Evolutionary conservation across 1,284 basidiomycete species (phyloP).

Genomic region (Trametes hirsuta): DNA sequence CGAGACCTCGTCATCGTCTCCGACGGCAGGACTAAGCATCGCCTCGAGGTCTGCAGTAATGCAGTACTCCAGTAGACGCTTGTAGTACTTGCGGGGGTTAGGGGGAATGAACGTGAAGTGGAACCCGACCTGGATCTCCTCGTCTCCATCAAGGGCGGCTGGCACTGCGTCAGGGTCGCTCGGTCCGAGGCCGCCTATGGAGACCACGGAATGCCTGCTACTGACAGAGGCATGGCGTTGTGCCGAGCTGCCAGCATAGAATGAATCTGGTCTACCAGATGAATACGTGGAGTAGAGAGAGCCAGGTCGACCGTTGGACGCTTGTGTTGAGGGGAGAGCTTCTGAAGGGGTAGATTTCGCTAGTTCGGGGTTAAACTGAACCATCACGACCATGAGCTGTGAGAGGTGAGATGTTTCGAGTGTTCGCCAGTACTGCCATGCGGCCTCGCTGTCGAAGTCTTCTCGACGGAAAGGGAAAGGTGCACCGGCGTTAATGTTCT

Average conservation of each 20-base stretch:
- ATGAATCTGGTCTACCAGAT: constrained; percentile 35
- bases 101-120: constrained; percentile 91
- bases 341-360: constrained; percentile 76
- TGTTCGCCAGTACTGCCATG: constrained; percentile 85
- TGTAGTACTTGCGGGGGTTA: constrained; percentile 86
- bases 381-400: constrained; percentile 88
- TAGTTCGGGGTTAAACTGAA: constrained; percentile 85
- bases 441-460: constrained; percentile 83
- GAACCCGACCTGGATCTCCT: constrained; percentile 69
- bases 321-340: constrained; percentile 44
- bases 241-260: constrained; percentile 36
- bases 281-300: constrained; percentile 50
- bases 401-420: constrained; percentile 86
- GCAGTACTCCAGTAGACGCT: constrained; percentile 82
- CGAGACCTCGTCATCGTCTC: constrained; percentile 96
- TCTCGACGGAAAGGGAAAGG: constrained; percentile 85
- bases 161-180: constrained; percentile 44
- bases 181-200: constrained; percentile 30
- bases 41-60: constrained; percentile 87
- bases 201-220: constrained; percentile 62
- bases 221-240: constrained; percentile 62
- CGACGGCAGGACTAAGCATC: constrained; percentile 85
- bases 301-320: constrained; percentile 52
- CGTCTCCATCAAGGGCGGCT: constrained; percentile 59
- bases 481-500: constrained; percentile 86